Base-by-base conservation (phyloP, 148 eudicot genomes). In the Fallopia convolvulus region DNA sequence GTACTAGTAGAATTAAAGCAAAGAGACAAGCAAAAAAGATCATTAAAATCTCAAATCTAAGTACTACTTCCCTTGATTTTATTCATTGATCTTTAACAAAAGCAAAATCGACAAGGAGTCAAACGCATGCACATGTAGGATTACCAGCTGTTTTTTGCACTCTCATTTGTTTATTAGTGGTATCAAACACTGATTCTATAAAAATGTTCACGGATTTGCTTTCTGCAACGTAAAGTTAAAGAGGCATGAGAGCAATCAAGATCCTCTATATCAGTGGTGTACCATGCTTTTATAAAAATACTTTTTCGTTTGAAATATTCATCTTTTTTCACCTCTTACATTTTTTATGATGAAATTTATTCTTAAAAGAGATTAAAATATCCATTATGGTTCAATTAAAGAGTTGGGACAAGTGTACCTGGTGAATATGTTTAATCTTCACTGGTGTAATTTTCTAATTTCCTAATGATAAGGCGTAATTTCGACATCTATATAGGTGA, bases 1-100 rank as follows among this genome's bases (percentile, higher is more conserved):
- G 44, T 36, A 68, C 32, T 68, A 68, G 44, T 36, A 68, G 72
- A 68, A 68, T 68, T 11, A 6, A 68, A 68, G 72, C 39, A n/a
- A 26, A 20, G 46, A 18, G 72, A 36, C 20, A 17, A 23, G 46
- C 44, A 68, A 11, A 33, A 26, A 30, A 13, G 36, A 61, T 61
- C 70, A 61, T 68, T 15, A 33, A 63, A 65, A 5, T 33, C 72
- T 14, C 15, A 36, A 39, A 61, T 36, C 44, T n/a, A 36, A 32
- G 11, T 36, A 15, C 46, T 33, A 36, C 2, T 14, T 1, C 39
- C 39, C 20, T 39, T 15, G 13, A 33, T 21, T 23, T 68, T 13
- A 30, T 68, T 39, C 36, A 68, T 15, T 17, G 44, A 15, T 68
- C 72, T 17, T 15, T 66, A 33, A 12, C 17, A 68, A 68, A 11